Percentiles rank a stretch among this genome's conserved stretches.
Conservation (phyloP, 768 basidiomycete species). For the Tricholoma furcatifolium region DNA sequence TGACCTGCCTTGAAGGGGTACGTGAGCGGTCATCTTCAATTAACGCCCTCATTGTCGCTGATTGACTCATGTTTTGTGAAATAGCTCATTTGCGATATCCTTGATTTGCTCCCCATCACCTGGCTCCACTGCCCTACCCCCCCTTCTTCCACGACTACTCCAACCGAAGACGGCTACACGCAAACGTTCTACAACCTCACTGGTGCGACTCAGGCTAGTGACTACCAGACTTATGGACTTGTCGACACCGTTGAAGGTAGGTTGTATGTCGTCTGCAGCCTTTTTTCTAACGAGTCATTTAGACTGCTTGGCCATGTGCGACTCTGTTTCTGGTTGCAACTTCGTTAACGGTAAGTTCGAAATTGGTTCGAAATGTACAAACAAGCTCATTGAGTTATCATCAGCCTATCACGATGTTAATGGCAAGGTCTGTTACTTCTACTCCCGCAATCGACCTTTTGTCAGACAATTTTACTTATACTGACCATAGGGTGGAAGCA, state of each 20-base stretch:
- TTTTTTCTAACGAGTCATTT: not conserved
- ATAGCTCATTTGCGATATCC: slow-evolving; percentile 37
- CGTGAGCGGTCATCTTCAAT: slow-evolving; percentile 9
- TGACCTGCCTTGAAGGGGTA: slow-evolving; percentile 34
- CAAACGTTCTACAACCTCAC: slow-evolving; percentile 40
- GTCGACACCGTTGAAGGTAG: slow-evolving; percentile 41
- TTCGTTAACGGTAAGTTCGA: slow-evolving; percentile 41
- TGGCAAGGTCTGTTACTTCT: slow-evolving; percentile 31
- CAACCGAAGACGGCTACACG: slow-evolving; percentile 29
- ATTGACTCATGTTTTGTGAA: not conserved
- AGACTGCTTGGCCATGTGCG: slow-evolving; percentile 48
- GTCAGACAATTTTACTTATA: slow-evolving; percentile 2
- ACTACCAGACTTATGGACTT: slow-evolving; percentile 43
- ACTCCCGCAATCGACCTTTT: not conserved
- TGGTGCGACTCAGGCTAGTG: slow-evolving; percentile 40
- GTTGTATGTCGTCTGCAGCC: not conserved
- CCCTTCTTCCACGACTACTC: slow-evolving; percentile 18
- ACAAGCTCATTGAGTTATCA: not conserved
- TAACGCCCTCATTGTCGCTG: not conserved
- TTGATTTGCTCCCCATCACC: slow-evolving; percentile 31
- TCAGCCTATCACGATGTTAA: slow-evolving; percentile 46
- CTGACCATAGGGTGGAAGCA: slow-evolving; percentile 34
- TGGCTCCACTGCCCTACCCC: slow-evolving; percentile 37
- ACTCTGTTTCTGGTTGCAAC: slow-evolving; percentile 35
- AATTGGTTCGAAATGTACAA: not conserved